Percentiles rank a stretch among this genome's conserved stretches.
Evolutionary conservation across 306 rosid species (phyloP).

Genomic region (Prunus persica): Prunus_persica_NCBIv2 NC_034016.1:13913501-13914000

Average conservation of each 20-base stretch:
- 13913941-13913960: too few relatives aligned
- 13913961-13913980: too few relatives aligned
- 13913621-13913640: conserved; percentile 38
- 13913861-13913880: too few relatives aligned
- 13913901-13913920: too few relatives aligned
- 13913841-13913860: too few relatives aligned
- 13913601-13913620: conserved; percentile 16
- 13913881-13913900: too few relatives aligned
- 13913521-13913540: conserved; percentile 33
- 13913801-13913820: conserved; percentile 21
- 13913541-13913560: conserved; percentile 30
- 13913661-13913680: conserved; percentile 17
- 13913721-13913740: too few relatives aligned
- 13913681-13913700: too few relatives aligned
- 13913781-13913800: conserved; percentile 39
- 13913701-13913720: too few relatives aligned
- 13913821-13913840: too few relatives aligned
- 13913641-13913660: conserved; percentile 24
- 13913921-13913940: too few relatives aligned
- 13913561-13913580: conserved; percentile 32
- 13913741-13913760: conserved; percentile 2
- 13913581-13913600: conserved; percentile 33
- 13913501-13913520: conserved; percentile 8
- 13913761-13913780: conserved; percentile 33
- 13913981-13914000: too few relatives aligned